Percentiles rank a stretch among this genome's conserved stretches.
Conservation (phyloP, 2,329 filamentous ascomycete genomes). For the Cladophialophora carrionii region DNA sequence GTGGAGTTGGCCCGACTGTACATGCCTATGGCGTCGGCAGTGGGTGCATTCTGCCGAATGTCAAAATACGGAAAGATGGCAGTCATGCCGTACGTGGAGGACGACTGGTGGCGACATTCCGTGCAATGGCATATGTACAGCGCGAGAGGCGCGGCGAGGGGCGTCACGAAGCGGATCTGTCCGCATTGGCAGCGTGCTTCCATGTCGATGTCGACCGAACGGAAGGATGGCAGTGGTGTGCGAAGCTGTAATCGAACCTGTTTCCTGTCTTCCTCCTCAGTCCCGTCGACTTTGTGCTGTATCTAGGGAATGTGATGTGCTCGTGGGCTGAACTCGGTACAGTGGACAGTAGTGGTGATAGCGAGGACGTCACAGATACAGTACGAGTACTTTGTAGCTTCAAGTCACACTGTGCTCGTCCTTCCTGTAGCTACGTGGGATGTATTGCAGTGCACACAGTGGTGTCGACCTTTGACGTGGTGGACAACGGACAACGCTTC, state of each 20-base stretch:
- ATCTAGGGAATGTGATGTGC: no score
- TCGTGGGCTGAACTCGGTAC: no score
- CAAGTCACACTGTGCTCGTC: no score
- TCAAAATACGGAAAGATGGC: conserved; percentile 65
- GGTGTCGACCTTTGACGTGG: no score
- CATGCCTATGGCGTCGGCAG: conserved; percentile 20
- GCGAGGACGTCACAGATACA: no score
- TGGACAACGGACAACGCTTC: neutral
- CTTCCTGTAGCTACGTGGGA: no score
- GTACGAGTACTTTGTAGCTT: no score
- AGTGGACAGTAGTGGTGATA: no score
- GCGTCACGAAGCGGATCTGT: conserved; percentile 65
- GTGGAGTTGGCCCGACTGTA: conserved; percentile 34
- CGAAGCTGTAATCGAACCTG: neutral
- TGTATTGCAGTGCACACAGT: no score
- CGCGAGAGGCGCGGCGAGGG: conserved; percentile 61
- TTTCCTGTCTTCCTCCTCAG: neutral
- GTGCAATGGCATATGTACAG: conserved; percentile 72
- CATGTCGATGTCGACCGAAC: conserved; percentile 50
- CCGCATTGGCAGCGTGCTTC: conserved; percentile 68
- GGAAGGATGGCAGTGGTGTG: no score
- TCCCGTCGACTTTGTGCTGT: no score
- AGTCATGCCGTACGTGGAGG: conserved; percentile 68
- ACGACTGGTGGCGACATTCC: conserved; percentile 56
- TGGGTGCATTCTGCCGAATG: conserved; percentile 4